Evolutionary conservation across 1,284 basidiomycete genomes (phyloP).

Genomic region (Heterobasidion occidentale): DNA sequence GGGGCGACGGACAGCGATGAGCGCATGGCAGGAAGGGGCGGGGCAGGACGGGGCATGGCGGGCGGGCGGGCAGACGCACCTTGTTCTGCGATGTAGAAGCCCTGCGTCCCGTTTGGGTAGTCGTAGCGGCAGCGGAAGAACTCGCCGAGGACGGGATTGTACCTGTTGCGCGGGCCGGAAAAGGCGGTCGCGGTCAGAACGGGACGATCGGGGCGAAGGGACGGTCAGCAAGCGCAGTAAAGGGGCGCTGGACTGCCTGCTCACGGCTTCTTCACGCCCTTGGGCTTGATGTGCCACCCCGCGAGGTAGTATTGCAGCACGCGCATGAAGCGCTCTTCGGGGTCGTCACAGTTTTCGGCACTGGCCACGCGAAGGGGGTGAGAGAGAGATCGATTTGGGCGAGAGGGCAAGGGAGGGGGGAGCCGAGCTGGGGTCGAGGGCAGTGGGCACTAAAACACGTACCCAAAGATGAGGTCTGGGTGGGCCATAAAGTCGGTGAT

Average conservation of each 20-base stretch:
- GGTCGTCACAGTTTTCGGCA: constrained; percentile 67
- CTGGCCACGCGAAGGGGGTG: constrained; percentile 28
- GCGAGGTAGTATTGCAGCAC: constrained; percentile 94
- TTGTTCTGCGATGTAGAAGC: constrained; percentile 98
- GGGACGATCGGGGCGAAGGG: constrained; percentile 7
- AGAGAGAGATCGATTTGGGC: constrained; percentile 7
- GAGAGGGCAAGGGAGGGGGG: constrained; percentile 5
- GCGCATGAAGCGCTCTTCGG: constrained; percentile 87
- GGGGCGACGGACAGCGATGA: constrained; percentile 2
- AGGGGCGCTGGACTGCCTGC: constrained; percentile 19
- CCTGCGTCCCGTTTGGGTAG: constrained; percentile 86
- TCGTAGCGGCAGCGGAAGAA: constrained; percentile 96
- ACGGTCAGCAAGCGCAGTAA: not conserved
- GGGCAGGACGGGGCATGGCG: not conserved
- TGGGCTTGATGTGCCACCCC: constrained; percentile 99
- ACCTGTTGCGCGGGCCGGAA: constrained; percentile 38
- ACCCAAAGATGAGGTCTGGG: constrained; percentile 96
- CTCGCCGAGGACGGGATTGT: constrained; percentile 96
- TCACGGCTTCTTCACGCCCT: constrained; percentile 98
- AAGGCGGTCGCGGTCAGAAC: constrained; percentile 6
- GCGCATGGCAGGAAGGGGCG: not conserved
- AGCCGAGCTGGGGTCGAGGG: constrained; percentile 6
- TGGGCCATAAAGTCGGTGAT: constrained; percentile 99
- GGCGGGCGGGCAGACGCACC: constrained; percentile 30
- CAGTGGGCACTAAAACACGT: constrained; percentile 24